Evolutionary conservation across 768 basidiomycete genomes (phyloP).

Genomic region (Lactarius hengduanensis): DNA sequence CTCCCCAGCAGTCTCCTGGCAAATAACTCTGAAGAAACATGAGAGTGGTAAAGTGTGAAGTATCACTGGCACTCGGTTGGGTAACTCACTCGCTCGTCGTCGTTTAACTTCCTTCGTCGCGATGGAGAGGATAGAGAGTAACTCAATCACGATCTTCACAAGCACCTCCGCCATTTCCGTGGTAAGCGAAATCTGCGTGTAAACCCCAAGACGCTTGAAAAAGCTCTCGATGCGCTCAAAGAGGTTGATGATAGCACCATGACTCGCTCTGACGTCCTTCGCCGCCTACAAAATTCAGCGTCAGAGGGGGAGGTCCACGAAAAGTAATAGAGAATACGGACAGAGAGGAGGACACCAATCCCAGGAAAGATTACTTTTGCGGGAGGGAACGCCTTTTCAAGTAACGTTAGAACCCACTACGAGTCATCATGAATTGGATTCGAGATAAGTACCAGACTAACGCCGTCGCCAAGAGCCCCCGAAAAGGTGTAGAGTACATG

Average conservation of each 20-base stretch:
- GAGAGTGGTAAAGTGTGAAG: not conserved
- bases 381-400: not conserved
- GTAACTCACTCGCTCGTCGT: not conserved
- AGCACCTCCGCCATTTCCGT: not conserved
- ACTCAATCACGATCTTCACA: not conserved
- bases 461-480: not conserved
- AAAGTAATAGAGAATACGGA: not conserved
- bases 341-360: not conserved
- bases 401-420: not conserved
- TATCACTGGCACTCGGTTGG: not conserved
- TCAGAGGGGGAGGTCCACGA: not conserved
- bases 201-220: not conserved
- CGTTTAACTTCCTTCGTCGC: not conserved
- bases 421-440: not conserved
- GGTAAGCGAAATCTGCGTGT: not conserved
- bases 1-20: not conserved
- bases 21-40: not conserved
- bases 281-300: not conserved
- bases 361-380: not conserved
- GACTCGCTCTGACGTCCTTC: not conserved
- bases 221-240: not conserved
- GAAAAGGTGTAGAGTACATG: not conserved
- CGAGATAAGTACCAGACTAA: not conserved
- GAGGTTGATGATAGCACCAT: not conserved
- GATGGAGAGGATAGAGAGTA: not conserved